Conservation (phyloP, 257 asterid genomes). For the Plantago ovata region DNA sequence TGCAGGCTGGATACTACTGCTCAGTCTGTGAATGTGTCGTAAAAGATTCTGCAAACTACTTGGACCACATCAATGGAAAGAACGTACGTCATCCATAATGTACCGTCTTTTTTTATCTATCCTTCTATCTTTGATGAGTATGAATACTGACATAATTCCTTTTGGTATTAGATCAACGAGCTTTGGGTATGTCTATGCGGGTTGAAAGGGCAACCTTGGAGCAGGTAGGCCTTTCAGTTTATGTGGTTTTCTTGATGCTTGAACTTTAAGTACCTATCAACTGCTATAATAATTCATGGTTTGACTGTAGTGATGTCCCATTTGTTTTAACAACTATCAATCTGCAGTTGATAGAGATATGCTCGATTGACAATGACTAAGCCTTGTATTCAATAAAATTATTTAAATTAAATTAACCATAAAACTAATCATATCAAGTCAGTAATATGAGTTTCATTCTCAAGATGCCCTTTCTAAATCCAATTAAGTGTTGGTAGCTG, state of each 20-base stretch:
- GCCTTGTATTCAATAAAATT: too few species aligned
- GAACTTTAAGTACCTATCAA: constrained; percentile 4
- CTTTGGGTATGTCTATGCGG: constrained; percentile 99
- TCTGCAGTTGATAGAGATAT: too few species aligned
- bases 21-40: constrained; percentile 98
- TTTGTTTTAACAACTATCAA: too few species aligned
- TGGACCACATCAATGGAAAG: constrained; percentile 98
- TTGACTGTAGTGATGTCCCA: background rate
- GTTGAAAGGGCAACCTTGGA: constrained; percentile 89
- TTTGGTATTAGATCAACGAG: constrained; percentile 78
- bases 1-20: constrained; percentile 98
- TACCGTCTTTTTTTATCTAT: constrained; percentile 2
- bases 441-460: too few species aligned
- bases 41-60: constrained; percentile 97
- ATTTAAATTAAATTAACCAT: too few species aligned
- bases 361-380: too few species aligned
- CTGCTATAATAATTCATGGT: constrained; percentile 1
- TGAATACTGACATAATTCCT: constrained; percentile 13
- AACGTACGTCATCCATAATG: constrained; percentile 61
- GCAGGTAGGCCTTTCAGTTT: constrained; percentile 55
- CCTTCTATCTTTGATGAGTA: constrained; percentile 4
- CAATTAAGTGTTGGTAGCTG: too few species aligned
- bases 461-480: too few species aligned
- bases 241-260: constrained; percentile 2
- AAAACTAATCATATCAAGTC: too few species aligned